Base-by-base conservation (phyloP, 805 yeast species). In the Zygosaccharomyces kombuchaensis region DNA sequence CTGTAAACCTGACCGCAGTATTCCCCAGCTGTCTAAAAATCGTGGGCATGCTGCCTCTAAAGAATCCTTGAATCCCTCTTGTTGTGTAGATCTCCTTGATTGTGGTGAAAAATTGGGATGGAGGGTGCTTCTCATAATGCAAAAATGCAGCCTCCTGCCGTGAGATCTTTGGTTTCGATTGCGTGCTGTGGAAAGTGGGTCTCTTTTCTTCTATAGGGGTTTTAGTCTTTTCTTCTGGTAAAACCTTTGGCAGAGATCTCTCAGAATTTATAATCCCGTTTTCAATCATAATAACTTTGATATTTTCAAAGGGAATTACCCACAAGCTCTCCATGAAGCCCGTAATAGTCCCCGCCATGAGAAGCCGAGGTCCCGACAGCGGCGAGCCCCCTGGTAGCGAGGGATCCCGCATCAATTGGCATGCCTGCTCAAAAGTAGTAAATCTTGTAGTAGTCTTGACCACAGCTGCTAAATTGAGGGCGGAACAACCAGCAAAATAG, bases 261-360 rank as follows among this genome's bases (percentile, higher is more conserved):
- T 47, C 58, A 45, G 61, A 53, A 44, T 55, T 55, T 19, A 65
- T 58, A 60, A 75, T 55, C 40, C 81, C 72, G 59, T 84, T 81
- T 57, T 87, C 95, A 50, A 88, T 82, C 86, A 86, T 78, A 7
- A 84, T 74, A 2, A 85, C 82, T 60, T 88, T 88, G 53, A 88
- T 73, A 58, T 83, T 86, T 59, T 91, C 99, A 62, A 91, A 90
- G 0, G 98, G 99, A 14, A 93, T 85, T 17, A 91, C 79, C 74
- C 85, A 77, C 27, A 89, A 52, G 2, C 95, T 81, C 63, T 93
- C 98, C 36, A 82, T 68, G 46, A 84, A 73, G 2, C 96, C 98
- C 4, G 96, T 85, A 70, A 87, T 76, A 1, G 75, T 73, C 8
- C 95, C 96, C 3, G 96, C 96, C 47, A 85, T 80, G 6, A 87